Base-by-base conservation (phyloP, 306 rosid genomes). In the Neltuma alba region DNA sequence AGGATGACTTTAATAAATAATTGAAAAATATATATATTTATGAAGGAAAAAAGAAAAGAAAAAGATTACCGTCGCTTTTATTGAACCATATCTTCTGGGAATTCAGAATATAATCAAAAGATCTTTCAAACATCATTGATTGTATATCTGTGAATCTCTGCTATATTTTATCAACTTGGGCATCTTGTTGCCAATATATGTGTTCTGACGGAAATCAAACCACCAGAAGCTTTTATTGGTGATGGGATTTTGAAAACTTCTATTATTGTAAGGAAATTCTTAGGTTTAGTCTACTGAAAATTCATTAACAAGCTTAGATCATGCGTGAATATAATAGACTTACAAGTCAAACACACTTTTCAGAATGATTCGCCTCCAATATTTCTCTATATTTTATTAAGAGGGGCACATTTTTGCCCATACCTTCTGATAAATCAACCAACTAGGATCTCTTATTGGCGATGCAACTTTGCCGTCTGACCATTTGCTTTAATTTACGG, bases 71-170 rank as follows among this genome's bases (percentile, higher is more conserved):
- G 44, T 48, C 67, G 70, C 47, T 70, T 82, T 76, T 78, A 27
- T 58, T 79, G 86, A 86, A 20, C 57, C 76, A 80, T 27, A 75
- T 70, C 36, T 73, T 77, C 65, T 1, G 23, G 15, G 85, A 77
- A 80, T 77, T 86, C 64, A 74, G 85, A 81, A 77, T 76, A 80
- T 66, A 72, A 78, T 81, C 70, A 80, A 70, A 69, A 31, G 27
- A 74, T 23, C 65, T 48, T 75, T 55, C 21, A 27, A 28, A 72
- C 80, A 88, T 79, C 61, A 90, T 84, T 72, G 89, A 86, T 76
- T 80, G 38, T 65, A 27, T 67, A 72, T 50, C 25, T 75, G 83
- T 75, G 77, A 50, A 66, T 63, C 38, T 72, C 37, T 55, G 72
- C 28, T 28, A 38, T 48, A 64, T 58, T 78, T 80, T 74, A 52